Conservation (phyloP, 345 rosid genomes). For the Aethionema arabicum region DNA sequence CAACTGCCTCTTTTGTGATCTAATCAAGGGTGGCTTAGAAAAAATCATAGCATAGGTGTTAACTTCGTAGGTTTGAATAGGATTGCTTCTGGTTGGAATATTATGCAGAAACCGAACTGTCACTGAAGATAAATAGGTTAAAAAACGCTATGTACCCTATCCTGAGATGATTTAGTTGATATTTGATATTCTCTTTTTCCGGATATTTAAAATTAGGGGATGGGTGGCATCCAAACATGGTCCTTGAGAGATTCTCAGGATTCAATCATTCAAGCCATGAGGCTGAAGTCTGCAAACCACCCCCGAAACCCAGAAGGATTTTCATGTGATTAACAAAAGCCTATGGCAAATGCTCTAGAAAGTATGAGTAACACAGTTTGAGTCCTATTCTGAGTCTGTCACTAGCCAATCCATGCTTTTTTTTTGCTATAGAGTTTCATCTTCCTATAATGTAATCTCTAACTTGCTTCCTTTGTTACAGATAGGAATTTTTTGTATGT, state of each 20-base stretch:
- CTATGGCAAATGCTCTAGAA: conserved; percentile 36
- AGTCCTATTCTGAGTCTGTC: conserved; percentile 26
- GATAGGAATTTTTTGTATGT: conserved; percentile 97
- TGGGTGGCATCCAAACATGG: conserved; percentile 33
- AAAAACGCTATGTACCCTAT: neutral
- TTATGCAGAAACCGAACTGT: conserved; percentile 6
- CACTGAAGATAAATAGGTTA: conserved; percentile 2
- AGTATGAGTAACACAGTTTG: conserved; percentile 35
- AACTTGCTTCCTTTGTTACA: conserved; percentile 36
- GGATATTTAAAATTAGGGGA: conserved; percentile 26
- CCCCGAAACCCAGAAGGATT: neutral
- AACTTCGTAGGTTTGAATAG: conserved; percentile 4
- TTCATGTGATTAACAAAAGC: conserved; percentile 14
- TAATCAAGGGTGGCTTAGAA: neutral
- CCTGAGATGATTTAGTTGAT: conserved; percentile 23
- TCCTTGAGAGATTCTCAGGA: conserved; percentile 34
- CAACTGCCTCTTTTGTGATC: conserved; percentile 15
- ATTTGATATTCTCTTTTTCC: conserved; percentile 24
- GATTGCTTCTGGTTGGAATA: conserved; percentile 12
- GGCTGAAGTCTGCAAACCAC: conserved; percentile 30
- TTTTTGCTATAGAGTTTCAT: neutral
- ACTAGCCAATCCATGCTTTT: neutral
- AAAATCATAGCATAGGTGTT: neutral
- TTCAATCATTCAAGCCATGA: conserved; percentile 32
- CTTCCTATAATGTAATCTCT: conserved; percentile 8